Conservation (phyloP, 1,284 basidiomycete genomes). For the Trichosporon sp. region DNA sequence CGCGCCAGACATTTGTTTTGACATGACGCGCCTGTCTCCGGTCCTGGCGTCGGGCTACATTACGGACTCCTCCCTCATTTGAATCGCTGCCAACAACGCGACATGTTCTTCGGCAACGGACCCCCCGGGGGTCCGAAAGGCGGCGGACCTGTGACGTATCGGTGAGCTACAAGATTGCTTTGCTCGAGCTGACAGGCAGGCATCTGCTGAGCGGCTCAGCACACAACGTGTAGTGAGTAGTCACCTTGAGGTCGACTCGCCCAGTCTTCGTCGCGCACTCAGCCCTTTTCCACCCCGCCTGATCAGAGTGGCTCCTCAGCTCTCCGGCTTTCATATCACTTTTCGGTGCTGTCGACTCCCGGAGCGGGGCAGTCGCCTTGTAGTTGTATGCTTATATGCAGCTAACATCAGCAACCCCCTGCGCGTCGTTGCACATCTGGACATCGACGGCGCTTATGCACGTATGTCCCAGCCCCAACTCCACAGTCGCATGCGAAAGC, state of each 20-base stretch:
- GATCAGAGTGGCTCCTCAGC: no score
- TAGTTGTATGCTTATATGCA: background rate
- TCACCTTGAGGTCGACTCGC: background rate
- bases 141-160: background rate
- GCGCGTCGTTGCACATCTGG: constrained; percentile 74
- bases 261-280: background rate
- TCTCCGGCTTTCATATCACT: no score
- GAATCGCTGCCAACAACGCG: background rate
- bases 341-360: no score
- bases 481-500: background rate
- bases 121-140: background rate
- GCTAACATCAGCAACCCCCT: constrained; percentile 35
- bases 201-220: background rate
- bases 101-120: constrained; percentile 2
- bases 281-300: no score
- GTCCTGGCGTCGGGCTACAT: background rate
- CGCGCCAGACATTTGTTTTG: background rate
- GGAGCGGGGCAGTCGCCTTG: no score
- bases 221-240: background rate
- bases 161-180: background rate
- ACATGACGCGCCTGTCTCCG: background rate
- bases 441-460: constrained; percentile 89
- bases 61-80: background rate
- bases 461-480: constrained; percentile 28
- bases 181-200: background rate